Base-by-base conservation (phyloP, 2,329 filamentous ascomycete species). In the Coniella vitis region DNA sequence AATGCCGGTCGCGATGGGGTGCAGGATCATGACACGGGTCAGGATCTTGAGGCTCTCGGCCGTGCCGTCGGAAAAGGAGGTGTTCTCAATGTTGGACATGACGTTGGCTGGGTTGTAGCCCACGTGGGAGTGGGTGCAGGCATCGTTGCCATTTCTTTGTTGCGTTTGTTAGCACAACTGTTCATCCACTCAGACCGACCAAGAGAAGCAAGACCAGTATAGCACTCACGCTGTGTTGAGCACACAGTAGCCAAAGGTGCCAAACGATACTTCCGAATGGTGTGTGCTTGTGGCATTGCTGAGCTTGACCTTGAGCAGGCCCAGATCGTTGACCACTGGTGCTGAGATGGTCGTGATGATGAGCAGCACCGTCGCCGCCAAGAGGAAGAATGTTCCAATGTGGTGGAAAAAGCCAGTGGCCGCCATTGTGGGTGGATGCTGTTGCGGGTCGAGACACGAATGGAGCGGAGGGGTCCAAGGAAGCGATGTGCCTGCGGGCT, bases 11-110 rank as follows among this genome's bases (percentile, higher is more conserved):
- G 72, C 76, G 57, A 84, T 66, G 22, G 81, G 78, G 66, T 84
- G 80, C 51, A 84, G 70, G 45, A 84, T 64, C 77, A 84, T 78
- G 54, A 77, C 75, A 54, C 69, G 68, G 37, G 79, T 82, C 36
- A 83, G 68, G 22, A 63, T 66, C 54, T 70, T 70, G 50, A 71
- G 63, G 32, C 75, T 72, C 53, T 67, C 62, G 49, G 65, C 63
- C 17, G 71, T 65, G 49, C 69, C 66, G 42, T 63, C 56, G 53
- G 69, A 69, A 61, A 75, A 73, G 34, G 63, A 49, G 40, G 63
- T 65, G 42, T 59, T 57, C 48, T 71, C 66, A 40, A 68, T 54
- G 13, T 51, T 39, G 49, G 58, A 41, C 56, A 83, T 65, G 53
- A 76, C 63, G 3, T 63, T 50, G 43, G 72, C 70, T 13, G 77